Evolutionary conservation across 306 rosid species (phyloP).

Genomic region (Casuarina equisetifolia): DNA sequence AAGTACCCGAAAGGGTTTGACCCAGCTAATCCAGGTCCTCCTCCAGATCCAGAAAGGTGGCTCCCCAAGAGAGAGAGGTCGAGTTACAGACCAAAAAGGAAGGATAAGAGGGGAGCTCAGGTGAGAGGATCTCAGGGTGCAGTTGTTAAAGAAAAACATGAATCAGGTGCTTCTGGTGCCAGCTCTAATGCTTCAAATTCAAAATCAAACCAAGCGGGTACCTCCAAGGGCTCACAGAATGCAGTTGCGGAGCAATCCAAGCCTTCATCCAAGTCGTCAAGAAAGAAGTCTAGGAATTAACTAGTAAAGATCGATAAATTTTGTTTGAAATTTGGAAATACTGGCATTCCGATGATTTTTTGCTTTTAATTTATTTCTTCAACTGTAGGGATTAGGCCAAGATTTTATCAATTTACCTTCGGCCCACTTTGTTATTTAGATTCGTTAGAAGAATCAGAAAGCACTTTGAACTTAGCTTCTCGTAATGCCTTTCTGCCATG

Average conservation of each 20-base stretch:
- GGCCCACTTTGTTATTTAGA: slow-evolving; percentile 8
- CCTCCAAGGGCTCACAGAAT: slow-evolving; percentile 64
- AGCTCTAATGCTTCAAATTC: slow-evolving; percentile 50
- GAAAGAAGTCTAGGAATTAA: slow-evolving; percentile 88
- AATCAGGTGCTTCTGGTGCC: slow-evolving; percentile 45
- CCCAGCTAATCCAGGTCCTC: slow-evolving; percentile 95
- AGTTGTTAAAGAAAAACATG: slow-evolving; percentile 79
- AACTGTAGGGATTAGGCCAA: slow-evolving; percentile 18
- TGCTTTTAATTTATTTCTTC: slow-evolving; percentile 11
- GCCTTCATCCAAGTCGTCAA: slow-evolving; percentile 64
- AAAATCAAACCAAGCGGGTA: slow-evolving; percentile 60
- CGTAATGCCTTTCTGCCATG: neutral
- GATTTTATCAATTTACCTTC: slow-evolving; percentile 9
- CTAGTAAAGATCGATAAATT: slow-evolving; percentile 6
- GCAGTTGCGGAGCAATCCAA: slow-evolving; percentile 53
- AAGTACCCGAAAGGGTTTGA: slow-evolving; percentile 95
- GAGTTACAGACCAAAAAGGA: slow-evolving; percentile 90
- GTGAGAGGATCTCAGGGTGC: slow-evolving; percentile 99
- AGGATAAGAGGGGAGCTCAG: slow-evolving; percentile 95
- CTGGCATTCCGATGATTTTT: slow-evolving; percentile 21
- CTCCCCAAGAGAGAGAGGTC: slow-evolving; percentile 98
- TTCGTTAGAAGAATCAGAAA: neutral
- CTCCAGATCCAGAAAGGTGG: slow-evolving; percentile 99
- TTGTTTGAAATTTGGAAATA: slow-evolving; percentile 17
- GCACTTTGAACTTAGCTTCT: neutral